A percentile compares a stretch with the other conserved stretches of the same genome.
Evolutionary conservation across 2,329 filamentous ascomycete genomes (phyloP).

Genomic region (Alternaria viburni): DNA sequence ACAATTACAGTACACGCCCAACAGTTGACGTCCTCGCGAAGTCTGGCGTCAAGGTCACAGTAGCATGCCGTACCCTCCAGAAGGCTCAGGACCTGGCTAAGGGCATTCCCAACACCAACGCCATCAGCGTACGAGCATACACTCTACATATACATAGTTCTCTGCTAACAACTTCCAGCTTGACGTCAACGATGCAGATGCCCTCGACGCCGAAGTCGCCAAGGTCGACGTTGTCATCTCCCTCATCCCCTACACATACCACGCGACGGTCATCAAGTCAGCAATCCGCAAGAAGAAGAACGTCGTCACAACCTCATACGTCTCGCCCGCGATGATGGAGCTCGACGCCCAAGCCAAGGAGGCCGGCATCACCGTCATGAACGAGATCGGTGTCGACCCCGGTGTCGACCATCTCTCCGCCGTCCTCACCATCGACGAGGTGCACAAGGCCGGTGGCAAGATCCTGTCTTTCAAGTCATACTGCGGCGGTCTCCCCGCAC

Average conservation of each 20-base stretch:
- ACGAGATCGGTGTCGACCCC: constrained; percentile 72
- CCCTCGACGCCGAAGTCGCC: constrained; percentile 79
- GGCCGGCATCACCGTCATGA: constrained; percentile 95
- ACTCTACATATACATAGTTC: background rate
- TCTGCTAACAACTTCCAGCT: constrained; percentile 59
- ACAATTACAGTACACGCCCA: constrained; percentile 55
- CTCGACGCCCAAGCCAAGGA: constrained; percentile 83
- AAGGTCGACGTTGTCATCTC: constrained; percentile 76
- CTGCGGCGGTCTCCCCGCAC: constrained; percentile 63
- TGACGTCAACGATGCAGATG: constrained; percentile 77
- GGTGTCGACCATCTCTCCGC: constrained; percentile 81
- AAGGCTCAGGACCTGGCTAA: constrained; percentile 75
- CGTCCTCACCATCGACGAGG: constrained; percentile 84
- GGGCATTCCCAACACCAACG: constrained; percentile 71
- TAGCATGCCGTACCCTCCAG: constrained; percentile 81
- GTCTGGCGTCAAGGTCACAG: constrained; percentile 63
- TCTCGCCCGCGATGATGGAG: constrained; percentile 90
- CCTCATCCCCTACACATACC: constrained; percentile 77
- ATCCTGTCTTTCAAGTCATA: constrained; percentile 81
- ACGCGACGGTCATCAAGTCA: constrained; percentile 83
- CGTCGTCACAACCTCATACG: constrained; percentile 93
- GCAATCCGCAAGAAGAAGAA: constrained; percentile 94
- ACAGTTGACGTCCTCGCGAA: constrained; percentile 65
- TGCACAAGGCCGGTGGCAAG: constrained; percentile 88
- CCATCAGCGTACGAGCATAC: constrained; percentile 60